Percentiles rank a stretch among this genome's conserved stretches.
phyloP scores from a whole-genome alignment of 768 basidiomycete species.

The Zangia roseola region DNA sequence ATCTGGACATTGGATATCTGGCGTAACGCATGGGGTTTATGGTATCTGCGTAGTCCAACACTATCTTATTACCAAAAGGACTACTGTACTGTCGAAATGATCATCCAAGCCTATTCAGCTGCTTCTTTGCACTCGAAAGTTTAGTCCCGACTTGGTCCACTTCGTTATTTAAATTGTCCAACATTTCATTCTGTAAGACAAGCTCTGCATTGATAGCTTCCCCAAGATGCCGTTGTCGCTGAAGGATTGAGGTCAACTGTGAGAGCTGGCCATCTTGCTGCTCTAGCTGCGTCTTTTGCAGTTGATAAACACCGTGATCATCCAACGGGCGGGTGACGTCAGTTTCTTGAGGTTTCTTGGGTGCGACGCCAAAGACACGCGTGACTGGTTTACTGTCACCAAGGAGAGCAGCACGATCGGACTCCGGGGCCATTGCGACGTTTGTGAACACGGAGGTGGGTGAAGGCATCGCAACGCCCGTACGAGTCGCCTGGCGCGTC shows the following conservation, averaged over 20 bases:
- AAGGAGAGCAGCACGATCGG: constrained; percentile 67
- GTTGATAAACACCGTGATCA: constrained; percentile 70
- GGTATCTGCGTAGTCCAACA: constrained; percentile 25
- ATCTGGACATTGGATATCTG: constrained; percentile 8
- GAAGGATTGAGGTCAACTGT: constrained; percentile 76
- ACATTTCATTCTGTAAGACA: constrained; percentile 76
- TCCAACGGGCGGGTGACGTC: constrained; percentile 86
- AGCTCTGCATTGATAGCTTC: constrained; percentile 85
- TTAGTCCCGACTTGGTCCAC: constrained; percentile 79
- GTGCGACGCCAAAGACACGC: constrained; percentile 75
- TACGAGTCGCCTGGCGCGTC: constrained; percentile 53
- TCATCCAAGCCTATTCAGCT: constrained; percentile 76
- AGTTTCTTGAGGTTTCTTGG: constrained; percentile 68
- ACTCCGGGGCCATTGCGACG: constrained; percentile 40
- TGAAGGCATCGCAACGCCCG: constrained; percentile 26
- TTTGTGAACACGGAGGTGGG: constrained; percentile 29
- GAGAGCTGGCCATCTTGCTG: constrained; percentile 84
- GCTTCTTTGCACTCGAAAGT: constrained; percentile 74
- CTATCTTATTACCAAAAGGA: constrained; percentile 2
- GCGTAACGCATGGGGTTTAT: not conserved
- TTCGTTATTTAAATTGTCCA: constrained; percentile 75
- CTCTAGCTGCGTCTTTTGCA: constrained; percentile 79
- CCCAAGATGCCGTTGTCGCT: constrained; percentile 83
- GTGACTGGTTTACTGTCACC: constrained; percentile 52
- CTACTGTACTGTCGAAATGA: not conserved